Percentiles rank a stretch among this genome's conserved stretches.
Conservation (phyloP, 2,329 filamentous ascomycete genomes). For the Trichophyton verrucosum region DNA sequence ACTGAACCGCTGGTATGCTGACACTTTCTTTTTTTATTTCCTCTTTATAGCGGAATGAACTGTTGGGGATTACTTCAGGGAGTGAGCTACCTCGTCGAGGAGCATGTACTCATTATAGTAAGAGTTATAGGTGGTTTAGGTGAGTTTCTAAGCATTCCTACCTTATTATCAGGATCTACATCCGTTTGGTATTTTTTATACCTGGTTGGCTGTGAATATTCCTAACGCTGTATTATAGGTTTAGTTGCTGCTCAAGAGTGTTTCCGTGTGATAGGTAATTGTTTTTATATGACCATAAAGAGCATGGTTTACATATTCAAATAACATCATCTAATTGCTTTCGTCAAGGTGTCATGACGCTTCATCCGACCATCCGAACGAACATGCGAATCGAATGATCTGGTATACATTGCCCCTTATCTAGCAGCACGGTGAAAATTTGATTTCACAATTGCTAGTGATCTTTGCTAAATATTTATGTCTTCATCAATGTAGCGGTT, state of each 20-base stretch:
- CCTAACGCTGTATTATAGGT: conserved; percentile 25
- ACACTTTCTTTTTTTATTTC: neutral
- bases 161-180: neutral
- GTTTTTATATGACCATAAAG: neutral
- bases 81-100: conserved; percentile 43
- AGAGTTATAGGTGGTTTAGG: conserved; percentile 47
- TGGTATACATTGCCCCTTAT: conserved; percentile 36
- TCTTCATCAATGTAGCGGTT: conserved; percentile 36
- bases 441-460: neutral
- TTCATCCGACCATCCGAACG: conserved; percentile 57
- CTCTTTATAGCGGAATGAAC: conserved; percentile 33
- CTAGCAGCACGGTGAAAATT: neutral
- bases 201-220: neutral
- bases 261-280: conserved; percentile 45
- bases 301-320: neutral
- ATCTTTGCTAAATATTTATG: neutral
- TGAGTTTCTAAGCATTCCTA: conserved; percentile 16
- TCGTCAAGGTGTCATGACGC: conserved; percentile 56
- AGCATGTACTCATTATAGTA: conserved; percentile 43
- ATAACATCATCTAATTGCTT: neutral
- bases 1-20: neutral
- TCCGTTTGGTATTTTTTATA: neutral
- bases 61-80: conserved; percentile 43
- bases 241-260: conserved; percentile 46
- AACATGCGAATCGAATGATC: conserved; percentile 75